These are phyloP conservation scores for Thozetella sp. DNA, from an alignment of 495 filamentous ascomycete species.

Conservation along the genomic window DNA sequence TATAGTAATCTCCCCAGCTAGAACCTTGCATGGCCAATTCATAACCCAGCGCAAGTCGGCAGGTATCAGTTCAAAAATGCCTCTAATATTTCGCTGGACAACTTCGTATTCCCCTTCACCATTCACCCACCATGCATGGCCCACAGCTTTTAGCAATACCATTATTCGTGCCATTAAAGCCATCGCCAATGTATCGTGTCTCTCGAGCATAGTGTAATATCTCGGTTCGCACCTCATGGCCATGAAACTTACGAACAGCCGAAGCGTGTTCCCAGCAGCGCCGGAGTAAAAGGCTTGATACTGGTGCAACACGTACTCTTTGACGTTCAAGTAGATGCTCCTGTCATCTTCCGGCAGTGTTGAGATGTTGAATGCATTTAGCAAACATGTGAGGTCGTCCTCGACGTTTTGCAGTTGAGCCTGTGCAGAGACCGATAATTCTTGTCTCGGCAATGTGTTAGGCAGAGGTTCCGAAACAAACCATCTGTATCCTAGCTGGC, in stretches of 20 bases:
- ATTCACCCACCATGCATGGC: not conserved
- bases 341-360: not conserved
- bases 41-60: not conserved
- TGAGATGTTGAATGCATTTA: not conserved
- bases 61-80: not conserved
- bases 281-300: conserved; percentile 1
- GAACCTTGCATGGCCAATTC: not conserved
- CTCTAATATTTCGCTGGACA: not conserved
- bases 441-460: not conserved
- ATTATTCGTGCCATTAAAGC: not conserved
- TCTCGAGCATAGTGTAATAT: not conserved
- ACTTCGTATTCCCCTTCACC: not conserved
- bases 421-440: not conserved
- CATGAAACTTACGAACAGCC: not conserved
- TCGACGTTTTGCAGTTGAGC: not conserved
- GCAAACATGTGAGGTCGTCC: not conserved
- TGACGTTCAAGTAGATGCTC: not conserved
- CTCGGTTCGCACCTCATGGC: not conserved
- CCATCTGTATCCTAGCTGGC: not conserved
- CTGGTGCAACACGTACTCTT: not conserved
- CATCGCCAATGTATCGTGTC: not conserved
- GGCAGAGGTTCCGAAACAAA: not conserved
- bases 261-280: not conserved
- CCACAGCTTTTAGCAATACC: not conserved
- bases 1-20: not conserved